Evolutionary conservation across 257 asterid species (phyloP).

Genomic region (Salvia splendens): DNA sequence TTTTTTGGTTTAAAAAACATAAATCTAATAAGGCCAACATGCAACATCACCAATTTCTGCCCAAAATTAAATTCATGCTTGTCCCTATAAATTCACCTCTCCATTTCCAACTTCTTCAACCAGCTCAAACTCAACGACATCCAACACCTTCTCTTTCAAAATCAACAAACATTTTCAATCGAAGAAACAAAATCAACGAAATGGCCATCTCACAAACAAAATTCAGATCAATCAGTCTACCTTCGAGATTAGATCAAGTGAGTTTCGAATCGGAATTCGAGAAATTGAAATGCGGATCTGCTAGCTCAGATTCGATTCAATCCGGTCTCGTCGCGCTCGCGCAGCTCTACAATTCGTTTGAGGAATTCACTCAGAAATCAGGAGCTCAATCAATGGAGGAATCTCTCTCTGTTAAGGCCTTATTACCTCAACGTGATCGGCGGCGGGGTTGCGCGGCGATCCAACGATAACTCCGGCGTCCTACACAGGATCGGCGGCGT

Average conservation of each 20-base stretch:
- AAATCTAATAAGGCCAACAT: conserved; percentile 17
- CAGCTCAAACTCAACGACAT: conserved; percentile 1
- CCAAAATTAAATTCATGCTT: background rate
- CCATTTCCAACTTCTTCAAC: conserved; percentile 11
- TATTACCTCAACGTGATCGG: too few species aligned
- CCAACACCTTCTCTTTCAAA: background rate
- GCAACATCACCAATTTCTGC: conserved; percentile 7
- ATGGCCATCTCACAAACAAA: conserved; percentile 40
- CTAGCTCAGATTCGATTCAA: conserved; percentile 37
- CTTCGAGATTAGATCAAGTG: conserved; percentile 38
- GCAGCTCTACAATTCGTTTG: conserved; percentile 36
- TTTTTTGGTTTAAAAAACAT: conserved; percentile 1
- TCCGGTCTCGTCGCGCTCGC: conserved; percentile 40
- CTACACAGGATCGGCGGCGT: too few species aligned
- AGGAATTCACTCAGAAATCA: conserved; percentile 28
- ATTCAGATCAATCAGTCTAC: conserved; percentile 46
- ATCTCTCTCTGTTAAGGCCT: too few species aligned
- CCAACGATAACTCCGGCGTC: too few species aligned
- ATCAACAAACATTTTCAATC: background rate
- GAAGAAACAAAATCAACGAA: background rate
- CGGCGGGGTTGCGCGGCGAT: too few species aligned
- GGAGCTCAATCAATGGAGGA: conserved; percentile 34
- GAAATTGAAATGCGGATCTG: conserved; percentile 30
- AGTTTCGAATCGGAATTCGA: conserved; percentile 29
- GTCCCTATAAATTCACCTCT: conserved; percentile 29